Base-by-base conservation (phyloP, 2,329 filamentous ascomycete genomes). In the Fusarium pilosicola region DNA sequence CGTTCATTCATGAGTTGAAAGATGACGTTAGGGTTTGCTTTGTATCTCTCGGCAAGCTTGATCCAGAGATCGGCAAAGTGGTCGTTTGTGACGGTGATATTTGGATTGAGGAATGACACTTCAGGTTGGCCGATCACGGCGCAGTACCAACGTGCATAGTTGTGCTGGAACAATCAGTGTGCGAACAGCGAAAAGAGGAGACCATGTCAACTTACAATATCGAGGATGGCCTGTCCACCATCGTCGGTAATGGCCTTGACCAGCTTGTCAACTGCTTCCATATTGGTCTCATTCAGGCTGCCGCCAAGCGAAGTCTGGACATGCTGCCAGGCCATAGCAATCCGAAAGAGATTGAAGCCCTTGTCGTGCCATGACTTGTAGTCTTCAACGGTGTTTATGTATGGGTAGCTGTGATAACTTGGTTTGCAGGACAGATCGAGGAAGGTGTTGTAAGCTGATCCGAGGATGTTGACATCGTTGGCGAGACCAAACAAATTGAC, bases 1-100 rank as follows among this genome's bases (percentile, higher is more conserved):
- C 58, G 48, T 17, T 61, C 58, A 28, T 61, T 61, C 58, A 61
- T 61, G 3, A 61, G 28, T 26, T 61, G 58, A 6, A 61, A 61
- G 2, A 61, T 61, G 2, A 61, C 48, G 6, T 15, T 61, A 10
- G 48, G 36, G 7, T 61, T 56, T 4, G n/a, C 34, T 13, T 56
- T 61, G n/a, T 42, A 61, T 20, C 58, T 39, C n/a, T 56, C 26
- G 2, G 48, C n/a, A 14, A 61, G 48, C 18, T 13, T 56, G 3
- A 10, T 36, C 58, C 58, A 61, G 32, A 61, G 58, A 55, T 56
- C n/a, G 13, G 48, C 3, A 22, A 61, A 61, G 28, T 56, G 26
- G 14, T 56, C 48, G 2, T 56, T 56, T 3, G 58, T 61, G 10
- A 61, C 38, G 2, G 58, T 61, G 18, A 61, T 42, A 15, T 61